Conservation (phyloP, 306 rosid genomes). For the Prosopis cineraria region DNA sequence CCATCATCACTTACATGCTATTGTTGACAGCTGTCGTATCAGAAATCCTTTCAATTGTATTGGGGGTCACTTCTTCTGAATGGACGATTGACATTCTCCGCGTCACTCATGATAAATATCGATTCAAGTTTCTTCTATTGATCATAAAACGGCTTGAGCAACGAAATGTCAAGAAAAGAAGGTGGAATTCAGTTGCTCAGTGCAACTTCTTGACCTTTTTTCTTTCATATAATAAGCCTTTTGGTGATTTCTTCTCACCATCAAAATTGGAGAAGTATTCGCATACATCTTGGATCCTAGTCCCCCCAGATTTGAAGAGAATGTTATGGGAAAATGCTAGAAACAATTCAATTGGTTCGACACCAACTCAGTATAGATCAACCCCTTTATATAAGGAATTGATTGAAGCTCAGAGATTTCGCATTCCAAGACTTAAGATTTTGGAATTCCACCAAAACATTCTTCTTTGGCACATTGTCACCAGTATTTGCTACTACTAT, state of each 20-base stretch:
- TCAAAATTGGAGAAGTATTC: not conserved
- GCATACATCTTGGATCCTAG: not conserved
- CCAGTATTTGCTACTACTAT: too few relatives aligned
- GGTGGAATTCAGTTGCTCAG: not conserved
- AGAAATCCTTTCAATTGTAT: not conserved
- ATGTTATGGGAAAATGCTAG: not conserved
- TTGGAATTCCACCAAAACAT: too few relatives aligned
- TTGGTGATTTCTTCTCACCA: not conserved
- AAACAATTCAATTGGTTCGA: not conserved
- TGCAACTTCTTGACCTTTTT: not conserved
- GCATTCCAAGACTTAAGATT: not conserved
- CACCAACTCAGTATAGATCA: too few relatives aligned
- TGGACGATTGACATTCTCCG: too few relatives aligned
- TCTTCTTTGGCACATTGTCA: too few relatives aligned
- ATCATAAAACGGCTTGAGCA: not conserved
- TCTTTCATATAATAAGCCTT: not conserved
- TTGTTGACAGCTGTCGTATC: not conserved
- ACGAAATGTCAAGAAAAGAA: not conserved
- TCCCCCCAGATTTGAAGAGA: not conserved
- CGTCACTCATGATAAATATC: too few relatives aligned
- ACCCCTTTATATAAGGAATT: not conserved
- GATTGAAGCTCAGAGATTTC: not conserved
- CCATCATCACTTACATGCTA: not conserved
- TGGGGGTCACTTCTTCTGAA: not conserved
- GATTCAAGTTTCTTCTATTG: too few relatives aligned